Evolutionary conservation across 371 early-diverging fungal genomes (phyloP), one percentile per base, ranked within the genome.

Genomic region (Sporodiniella umbellata): DNA sequence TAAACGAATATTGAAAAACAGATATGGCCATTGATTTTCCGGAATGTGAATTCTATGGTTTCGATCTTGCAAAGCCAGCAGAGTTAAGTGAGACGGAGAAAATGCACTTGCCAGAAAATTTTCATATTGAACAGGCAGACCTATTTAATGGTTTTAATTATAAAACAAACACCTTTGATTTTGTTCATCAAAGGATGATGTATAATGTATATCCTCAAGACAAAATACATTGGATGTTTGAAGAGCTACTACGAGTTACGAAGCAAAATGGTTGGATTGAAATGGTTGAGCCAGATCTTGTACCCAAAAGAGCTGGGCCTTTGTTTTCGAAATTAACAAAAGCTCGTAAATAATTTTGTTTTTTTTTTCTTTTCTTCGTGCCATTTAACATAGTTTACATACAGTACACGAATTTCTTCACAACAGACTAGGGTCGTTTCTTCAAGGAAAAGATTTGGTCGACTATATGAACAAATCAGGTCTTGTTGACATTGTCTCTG

Each of bases 191-290:
- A 24, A 60, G 74, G 17, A 28, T 53, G 24, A 63, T 70, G 68
- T 54, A 53, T 14, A 19, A 31, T 17, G 45, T 53, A 11, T 70
- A 68, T 40, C 49, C 48, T 4, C 28, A 24, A 4, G 62, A 65
- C 23, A 63, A 64, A 28, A 26, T 68, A 1, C 12, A 40, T n/a
- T 56, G 33, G 21, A 39, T 68, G 21, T 25, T 68, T 39, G 24
- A 44, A 3, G 64, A 66, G 44, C 8, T 68, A 8, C 43, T 54
- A 19, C 60, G 72, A 23, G 33, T 70, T 11, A 47, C 58, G 19
- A 74, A 70, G 38, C 66, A 64, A 8, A 59, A 61, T 42, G 70
- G 74, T 2, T 68, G 54, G 56, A 22, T 74, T 10, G 74, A 74
- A 47, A 19, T 74, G 4, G 42, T 72, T 1, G 72, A 72, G 43